Evolutionary conservation across 2,329 filamentous ascomycete species (phyloP), one percentile per base, ranked within the genome.

Genomic region (Plenodomus biglobosus): DNA sequence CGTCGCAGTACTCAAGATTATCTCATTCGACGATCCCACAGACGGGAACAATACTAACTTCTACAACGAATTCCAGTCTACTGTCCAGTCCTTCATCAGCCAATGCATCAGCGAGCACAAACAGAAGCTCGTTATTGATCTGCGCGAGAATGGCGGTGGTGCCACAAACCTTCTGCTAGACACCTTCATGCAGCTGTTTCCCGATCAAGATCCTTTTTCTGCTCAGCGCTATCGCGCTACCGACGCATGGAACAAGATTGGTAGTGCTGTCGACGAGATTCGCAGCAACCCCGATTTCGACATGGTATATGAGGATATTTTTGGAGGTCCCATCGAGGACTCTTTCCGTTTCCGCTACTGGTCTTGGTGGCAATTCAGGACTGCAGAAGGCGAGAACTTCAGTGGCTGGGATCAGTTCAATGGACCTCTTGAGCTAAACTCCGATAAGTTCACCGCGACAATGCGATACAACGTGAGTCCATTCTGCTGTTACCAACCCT

Each of bases 141-240:
- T 88, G 8, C 76, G 79, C 7, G 75, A 73, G 3, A 88, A 88
- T 52, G 72, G 71, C 0, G 85, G 85, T 15, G 85, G 85, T 10
- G 53, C 54, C 10, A 62, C 65, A 1, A 52, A 64, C 36, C 53
- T 71, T 5, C 60, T 67, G 8, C 61, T 71, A 17, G 71, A 74
- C 32, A 38, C 61, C 0, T 84, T 84, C 56, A 72, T 73, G 39
- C 75, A 80, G 53, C 70, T 82, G 34, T 81, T 81, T 63, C 80
- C 80, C 2, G 44, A 59, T 0, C 48, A 66, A n/a, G 57, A 64
- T 6, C 71, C 74, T 8, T 78, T 74, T 56, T 61, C 58, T 17
- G 64, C 37, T 8, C 56, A 63, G 20, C 43, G 58, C 7, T 65
- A 66, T 40, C 48, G 62, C 11, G 60, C 58, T 2, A 50, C 34